Base-by-base conservation (phyloP, 495 filamentous ascomycete species). In the Xylaria longipes region DNA sequence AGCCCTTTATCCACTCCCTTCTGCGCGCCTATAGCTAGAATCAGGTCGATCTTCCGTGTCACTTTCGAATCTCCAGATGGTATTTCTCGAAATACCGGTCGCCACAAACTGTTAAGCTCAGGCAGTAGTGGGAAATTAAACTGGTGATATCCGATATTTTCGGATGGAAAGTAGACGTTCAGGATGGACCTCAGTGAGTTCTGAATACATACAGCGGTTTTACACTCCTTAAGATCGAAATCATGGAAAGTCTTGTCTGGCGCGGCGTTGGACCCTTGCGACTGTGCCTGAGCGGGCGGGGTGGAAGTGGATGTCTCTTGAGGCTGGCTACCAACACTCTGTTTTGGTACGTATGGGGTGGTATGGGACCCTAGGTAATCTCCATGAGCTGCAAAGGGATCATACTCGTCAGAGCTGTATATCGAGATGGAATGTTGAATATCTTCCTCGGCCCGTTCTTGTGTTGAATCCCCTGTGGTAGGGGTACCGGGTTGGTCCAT, bases 21-120 rank as follows among this genome's bases (percentile, higher is more conserved):
- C 68, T 86, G 82, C 0, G 81, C 73, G 0, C 84, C 84, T 27
- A 85, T 78, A 1, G 83, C 83, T 12, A 86, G 50, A 22, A 86
- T 85, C 12, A 85, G 70, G 33, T 86, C 83, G 11, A 83, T 69
- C 39, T 78, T 82, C 25, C 76, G 72, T 43, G 71, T 75, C 27
- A 72, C 69, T 25, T 65, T 72, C 0, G 66, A 54, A 17, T 73
- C 71, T 1, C 58, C 69, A 9, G 79, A 61, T 31, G 77, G 74
- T 1, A 72, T 45, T 46, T 77, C 78, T 52, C 82, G 77, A 31
- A 83, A 77, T 3, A 86, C 74, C 5, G 80, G 80, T 70, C 78
- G 78, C 84, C 84, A 85, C 0, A 84, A 68, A 9, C 78, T 80
- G 65, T 75, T 76, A 29, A 80, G 76, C 65, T 82, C 81, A 3